Conservation (phyloP, 805 yeast genomes). For the Grigorovia humatica region DNA sequence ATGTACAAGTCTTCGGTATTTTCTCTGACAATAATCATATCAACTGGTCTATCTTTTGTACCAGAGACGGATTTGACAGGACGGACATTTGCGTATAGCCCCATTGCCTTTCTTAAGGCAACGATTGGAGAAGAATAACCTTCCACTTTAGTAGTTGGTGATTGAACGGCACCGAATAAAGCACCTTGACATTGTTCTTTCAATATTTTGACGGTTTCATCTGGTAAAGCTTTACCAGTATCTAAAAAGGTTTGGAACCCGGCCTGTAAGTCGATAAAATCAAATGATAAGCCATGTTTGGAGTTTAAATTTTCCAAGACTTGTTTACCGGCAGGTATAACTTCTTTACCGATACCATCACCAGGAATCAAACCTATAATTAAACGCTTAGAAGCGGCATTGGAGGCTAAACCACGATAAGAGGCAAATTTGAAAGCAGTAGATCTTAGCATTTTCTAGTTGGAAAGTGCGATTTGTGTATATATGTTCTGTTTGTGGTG, state of each 20-base stretch:
- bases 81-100: slow-evolving; percentile 91
- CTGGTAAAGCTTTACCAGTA: slow-evolving; percentile 95
- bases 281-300: slow-evolving; percentile 66
- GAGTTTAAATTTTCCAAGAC: slow-evolving; percentile 74
- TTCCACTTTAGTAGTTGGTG: slow-evolving; percentile 86
- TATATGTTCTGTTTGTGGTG: no score
- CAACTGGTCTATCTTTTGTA: slow-evolving; percentile 71
- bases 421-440: slow-evolving; percentile 19
- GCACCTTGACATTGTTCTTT: slow-evolving; percentile 90
- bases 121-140: slow-evolving; percentile 98
- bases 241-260: slow-evolving; percentile 89
- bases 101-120: slow-evolving; percentile 92
- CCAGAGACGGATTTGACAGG: slow-evolving; percentile 93
- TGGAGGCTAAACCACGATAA: slow-evolving; percentile 29
- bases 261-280: slow-evolving; percentile 81
- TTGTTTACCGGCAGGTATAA: slow-evolving; percentile 91
- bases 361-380: slow-evolving; percentile 82
- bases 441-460: slow-evolving; percentile 21
- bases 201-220: slow-evolving; percentile 72
- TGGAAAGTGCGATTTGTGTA: no score
- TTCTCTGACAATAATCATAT: slow-evolving; percentile 96
- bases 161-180: slow-evolving; percentile 91
- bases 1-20: slow-evolving; percentile 96
- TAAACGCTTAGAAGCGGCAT: slow-evolving; percentile 34
- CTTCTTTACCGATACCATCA: slow-evolving; percentile 97